Base-by-base conservation (phyloP, 192 early-diverging fungal species). In the Backusella luteola region DNA sequence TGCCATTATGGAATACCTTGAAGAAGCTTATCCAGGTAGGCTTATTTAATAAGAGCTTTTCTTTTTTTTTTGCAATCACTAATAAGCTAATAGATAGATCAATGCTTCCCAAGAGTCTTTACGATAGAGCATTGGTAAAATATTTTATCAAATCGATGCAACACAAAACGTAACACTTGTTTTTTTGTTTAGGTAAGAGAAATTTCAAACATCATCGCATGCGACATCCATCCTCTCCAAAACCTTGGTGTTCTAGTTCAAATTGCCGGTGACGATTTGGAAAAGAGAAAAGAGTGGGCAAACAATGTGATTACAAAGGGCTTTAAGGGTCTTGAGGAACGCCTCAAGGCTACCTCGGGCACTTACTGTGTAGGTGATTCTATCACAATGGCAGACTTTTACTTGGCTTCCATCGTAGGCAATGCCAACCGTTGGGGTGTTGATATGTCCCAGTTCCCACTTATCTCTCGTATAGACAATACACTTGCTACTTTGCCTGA, bases 1-100 rank as follows among this genome's bases (percentile, higher is more conserved):
- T 23, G 92, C 95, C 17, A 96, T 98, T 52, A 74, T 96, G 23
- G 97, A 98, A 76, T 95, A 94, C 76, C 82, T 98, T 5, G 97
- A 98, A 59, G 97, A 98, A 75, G 81, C 87, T 12, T 74, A 86
- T 53, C 89, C 93, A 15, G 87, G 89, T 70, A 82, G 21, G 23
- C 32, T 19, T 42, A 38, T 39, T 21, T 29, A 53, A 32, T 32
- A 32, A 32, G 32, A 32, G 2, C 6, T 32, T 9, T 4, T 38
- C 9, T 71, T 14, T 29, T 39, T 14, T 29, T 39, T 71, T 26
- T 71, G 34, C 39, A 26, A 59, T 11, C 21, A 21, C 6, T 23
- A 56, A 59, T 26, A 21, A 59, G 11, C 5, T 26, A 23, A 59
- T 67, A 85, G 87, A 78, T 1, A 56, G 76, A 15, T 85, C 94